These are phyloP conservation scores for Pholiota adiposa DNA, from an alignment of 1,284 basidiomycete genomes.

Conservation along the genomic window DNA sequence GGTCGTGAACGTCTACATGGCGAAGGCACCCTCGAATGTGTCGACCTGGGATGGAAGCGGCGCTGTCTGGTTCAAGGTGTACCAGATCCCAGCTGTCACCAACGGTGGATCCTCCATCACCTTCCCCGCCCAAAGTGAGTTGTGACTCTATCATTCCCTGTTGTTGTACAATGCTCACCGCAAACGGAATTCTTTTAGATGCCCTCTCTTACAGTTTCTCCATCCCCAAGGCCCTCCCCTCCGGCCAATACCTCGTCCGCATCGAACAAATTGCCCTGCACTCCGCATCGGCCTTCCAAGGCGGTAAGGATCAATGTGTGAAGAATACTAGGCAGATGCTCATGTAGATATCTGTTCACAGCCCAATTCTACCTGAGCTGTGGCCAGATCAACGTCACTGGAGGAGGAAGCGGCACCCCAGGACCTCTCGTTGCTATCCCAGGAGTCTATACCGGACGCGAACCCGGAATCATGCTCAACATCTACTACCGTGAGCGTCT, in stretches of 20 bases:
- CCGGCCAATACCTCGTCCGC: slow-evolving; percentile 48
- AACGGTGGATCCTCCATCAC: slow-evolving; percentile 43
- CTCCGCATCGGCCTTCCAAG: slow-evolving; percentile 35
- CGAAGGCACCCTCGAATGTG: slow-evolving; percentile 24
- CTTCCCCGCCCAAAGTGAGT: slow-evolving; percentile 40
- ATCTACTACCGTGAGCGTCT: slow-evolving; percentile 38
- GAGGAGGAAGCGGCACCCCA: slow-evolving; percentile 37
- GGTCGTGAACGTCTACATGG: slow-evolving; percentile 37
- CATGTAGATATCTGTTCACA: slow-evolving; percentile 1
- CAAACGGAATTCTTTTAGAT: slow-evolving; percentile 26
- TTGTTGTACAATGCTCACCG: not conserved
- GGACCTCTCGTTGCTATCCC: slow-evolving; percentile 39
- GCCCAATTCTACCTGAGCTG: slow-evolving; percentile 41
- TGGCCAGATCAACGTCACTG: slow-evolving; percentile 37
- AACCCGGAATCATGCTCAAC: slow-evolving; percentile 43
- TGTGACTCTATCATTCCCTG: no score
- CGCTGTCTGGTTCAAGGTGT: slow-evolving; percentile 39
- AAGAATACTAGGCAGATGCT: not conserved
- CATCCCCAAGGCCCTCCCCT: slow-evolving; percentile 45
- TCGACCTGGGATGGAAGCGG: slow-evolving; percentile 30
- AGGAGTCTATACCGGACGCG: slow-evolving; percentile 38
- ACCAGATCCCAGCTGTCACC: slow-evolving; percentile 43
- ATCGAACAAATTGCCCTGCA: slow-evolving; percentile 53
- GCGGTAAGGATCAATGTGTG: slow-evolving; percentile 30
- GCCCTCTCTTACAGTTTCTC: slow-evolving; percentile 41